Base-by-base conservation (phyloP, 2,329 filamentous ascomycete genomes). In the Beauveria brongniartii region DNA sequence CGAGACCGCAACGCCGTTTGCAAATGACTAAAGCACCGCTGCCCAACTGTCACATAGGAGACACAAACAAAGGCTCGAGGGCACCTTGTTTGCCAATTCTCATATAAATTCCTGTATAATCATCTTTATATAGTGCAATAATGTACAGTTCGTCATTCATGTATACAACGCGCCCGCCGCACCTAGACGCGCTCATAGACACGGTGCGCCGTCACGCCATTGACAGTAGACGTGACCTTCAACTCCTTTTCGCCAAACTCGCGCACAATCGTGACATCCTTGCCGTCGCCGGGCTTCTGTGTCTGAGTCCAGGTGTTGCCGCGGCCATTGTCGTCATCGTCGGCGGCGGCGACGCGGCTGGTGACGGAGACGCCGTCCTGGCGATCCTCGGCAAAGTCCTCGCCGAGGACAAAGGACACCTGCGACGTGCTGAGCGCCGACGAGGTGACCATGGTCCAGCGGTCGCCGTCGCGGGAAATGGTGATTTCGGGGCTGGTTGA, bases 291-390 rank as follows among this genome's bases (percentile, higher is more conserved):
- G 26, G 59, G 53, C 59, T 61, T 61, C 28, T 61, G 59, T 30
- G 59, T 61, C 40, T 61, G 54, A 3, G 54, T 56, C 59, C 59
- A 61, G 26, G 26, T 56, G 59, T 48, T 46, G 43, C 37, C 52
- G 37, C 53, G 40, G 20, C 22, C 22, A 22, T 22, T 22, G 22
- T 37, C 46, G 46, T 54, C 59, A 37, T 61, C 59, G 46, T 46
- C 59, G 43, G 5, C 22, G 46, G 53, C 59, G 43, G 5, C 22
- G 47, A 61, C 24, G 46, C 48, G 22, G 59, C 59, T 61, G n/a
- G 59, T 61, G 10, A 61, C 59, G n/a, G 59, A 43, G 26, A 61
- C 59, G 46, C 59, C 59, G 54, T 61, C 59, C 59, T 61, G 59
- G 59, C 59, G 59, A 2, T 44, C 47, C 54, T 61, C 59, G 30